Base-by-base conservation (phyloP, 805 yeast genomes). In the Kluyveromyces lactis region DNA sequence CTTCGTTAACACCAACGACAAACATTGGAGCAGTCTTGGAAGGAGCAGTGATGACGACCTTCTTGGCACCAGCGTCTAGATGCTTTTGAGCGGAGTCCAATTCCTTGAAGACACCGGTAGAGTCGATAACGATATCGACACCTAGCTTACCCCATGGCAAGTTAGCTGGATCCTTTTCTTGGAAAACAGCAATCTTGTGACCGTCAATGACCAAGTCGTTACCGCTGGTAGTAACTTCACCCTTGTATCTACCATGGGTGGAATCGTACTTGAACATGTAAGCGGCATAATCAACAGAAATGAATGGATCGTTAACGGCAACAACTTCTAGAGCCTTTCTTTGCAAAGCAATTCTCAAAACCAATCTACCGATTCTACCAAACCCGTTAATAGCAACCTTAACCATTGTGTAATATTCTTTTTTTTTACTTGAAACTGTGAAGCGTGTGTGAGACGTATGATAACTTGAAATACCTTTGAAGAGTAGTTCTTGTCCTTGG, bases 261-360 rank as follows among this genome's bases (percentile, higher is more conserved):
- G 83, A 77, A 61, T 78, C 84, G 67, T 77, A 78, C 68, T 77
- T 77, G 77, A 78, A 77, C 80, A 77, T 74, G 72, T 78, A 78
- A 44, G 82, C 74, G 55, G 84, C 83, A 62, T 78, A 78, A 50
- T 77, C 83, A 47, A 76, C 69, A 44, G 75, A 71, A 63, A 77
- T 76, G 69, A 75, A 77, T 33, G 84, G 84, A 64, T 78, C 81
- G 60, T 78, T 78, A 70, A 78, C 60, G 48, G 81, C 83, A 46
- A 77, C 80, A 49, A 77, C 76, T 46, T 72, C 68, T 56, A 77
- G 65, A 52, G 60, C 60, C 51, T 59, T 56, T 73, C 80, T 74
- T 41, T 58, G 35, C 53, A 75, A 63, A 49, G 80, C 80, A 47
- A 76, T 64, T 75, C 82, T 75, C 58, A 76, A 61, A 49, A 77